Base-by-base conservation (phyloP, 192 early-diverging fungal genomes). In the Backusella sp. region DNA sequence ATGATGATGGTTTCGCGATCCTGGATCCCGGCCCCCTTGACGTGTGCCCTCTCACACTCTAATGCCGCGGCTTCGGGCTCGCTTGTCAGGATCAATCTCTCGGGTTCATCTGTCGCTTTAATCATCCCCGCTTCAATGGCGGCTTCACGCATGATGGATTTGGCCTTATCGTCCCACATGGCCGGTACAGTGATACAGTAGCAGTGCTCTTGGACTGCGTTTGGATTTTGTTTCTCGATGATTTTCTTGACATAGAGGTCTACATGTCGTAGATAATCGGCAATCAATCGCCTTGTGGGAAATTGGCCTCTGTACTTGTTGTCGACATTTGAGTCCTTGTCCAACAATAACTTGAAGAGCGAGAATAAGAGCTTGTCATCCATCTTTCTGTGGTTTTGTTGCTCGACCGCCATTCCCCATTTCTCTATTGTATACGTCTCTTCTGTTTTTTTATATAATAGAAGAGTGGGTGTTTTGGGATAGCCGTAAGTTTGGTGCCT, bases 121-220 rank as follows among this genome's bases (percentile, higher is more conserved):
- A 86, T 80, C 74, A 86, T 80, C 7, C 85, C 85, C 0, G 85
- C 82, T 11, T 78, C 78, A 26, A 84, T 80, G 0, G 85, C 85
- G 36, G 85, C 85, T 44, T 86, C 80, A 11, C 85, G 80, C 82
- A 84, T 86, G n/a, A 80, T 74, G 0, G 83, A 78, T 44, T 86
- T 86, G 19, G 85, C 85, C 1, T 44, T 71, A 72, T 86, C 85
- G 19, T 76, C 77, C 85, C 85, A 86, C 85, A 86, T 86, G 49
- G 85, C 85, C 1, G 85, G 85, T 0, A 86, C 85, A 1, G 85
- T 84, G 4, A 86, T 80, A 67, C 85, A 86, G 76, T 86, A 82
- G 3, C 78, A 62, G 7, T 44, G 80, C 73, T 59, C 72, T 4
- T 62, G 26, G 4, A 62, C 28, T 26, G 56, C 11, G 8, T 17